A percentile compares a stretch with the other conserved stretches of the same genome.
phyloP scores from a whole-genome alignment of 2,329 filamentous ascomycete species.

The Leptographium flavum region DNA sequence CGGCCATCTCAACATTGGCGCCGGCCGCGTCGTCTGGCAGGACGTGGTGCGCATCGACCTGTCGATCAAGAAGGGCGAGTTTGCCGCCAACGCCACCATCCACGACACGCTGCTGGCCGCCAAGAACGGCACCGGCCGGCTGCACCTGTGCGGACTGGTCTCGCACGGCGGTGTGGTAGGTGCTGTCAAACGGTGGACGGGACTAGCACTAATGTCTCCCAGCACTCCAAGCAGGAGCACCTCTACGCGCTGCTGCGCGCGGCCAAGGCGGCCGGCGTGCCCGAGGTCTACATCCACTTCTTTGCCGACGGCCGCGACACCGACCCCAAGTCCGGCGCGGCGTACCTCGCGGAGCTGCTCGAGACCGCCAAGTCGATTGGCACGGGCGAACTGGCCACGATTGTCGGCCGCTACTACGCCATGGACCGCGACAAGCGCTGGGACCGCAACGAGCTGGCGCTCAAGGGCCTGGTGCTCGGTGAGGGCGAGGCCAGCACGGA shows the following conservation, averaged over 20 bases:
- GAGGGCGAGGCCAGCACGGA: slow-evolving; percentile 79
- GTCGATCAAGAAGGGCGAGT: slow-evolving; percentile 72
- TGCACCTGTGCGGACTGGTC: slow-evolving; percentile 84
- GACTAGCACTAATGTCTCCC: neutral
- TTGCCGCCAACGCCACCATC: slow-evolving; percentile 64
- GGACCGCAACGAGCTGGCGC: slow-evolving; percentile 81
- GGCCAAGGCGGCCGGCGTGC: slow-evolving; percentile 75
- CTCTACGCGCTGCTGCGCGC: slow-evolving; percentile 76
- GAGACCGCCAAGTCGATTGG: slow-evolving; percentile 73
- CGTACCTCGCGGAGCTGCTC: slow-evolving; percentile 77
- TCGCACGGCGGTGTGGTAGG: slow-evolving; percentile 81
- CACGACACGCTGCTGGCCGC: slow-evolving; percentile 63
- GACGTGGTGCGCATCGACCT: slow-evolving; percentile 94
- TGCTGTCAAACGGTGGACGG: too few species aligned
- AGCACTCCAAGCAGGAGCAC: slow-evolving; percentile 92
- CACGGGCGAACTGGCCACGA: slow-evolving; percentile 73
- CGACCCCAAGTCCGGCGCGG: slow-evolving; percentile 84
- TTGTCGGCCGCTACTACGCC: slow-evolving; percentile 92
- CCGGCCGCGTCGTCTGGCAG: slow-evolving; percentile 95
- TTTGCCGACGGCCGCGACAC: slow-evolving; percentile 97
- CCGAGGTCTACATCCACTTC: slow-evolving; percentile 96
- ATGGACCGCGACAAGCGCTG: slow-evolving; percentile 99
- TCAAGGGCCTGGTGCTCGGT: slow-evolving; percentile 74
- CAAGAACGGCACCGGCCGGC: slow-evolving; percentile 76
- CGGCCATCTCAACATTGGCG: slow-evolving; percentile 96